phyloP scores from a whole-genome alignment of 2,329 filamentous ascomycete genomes.

The Aspergillus proliferans region DNA sequence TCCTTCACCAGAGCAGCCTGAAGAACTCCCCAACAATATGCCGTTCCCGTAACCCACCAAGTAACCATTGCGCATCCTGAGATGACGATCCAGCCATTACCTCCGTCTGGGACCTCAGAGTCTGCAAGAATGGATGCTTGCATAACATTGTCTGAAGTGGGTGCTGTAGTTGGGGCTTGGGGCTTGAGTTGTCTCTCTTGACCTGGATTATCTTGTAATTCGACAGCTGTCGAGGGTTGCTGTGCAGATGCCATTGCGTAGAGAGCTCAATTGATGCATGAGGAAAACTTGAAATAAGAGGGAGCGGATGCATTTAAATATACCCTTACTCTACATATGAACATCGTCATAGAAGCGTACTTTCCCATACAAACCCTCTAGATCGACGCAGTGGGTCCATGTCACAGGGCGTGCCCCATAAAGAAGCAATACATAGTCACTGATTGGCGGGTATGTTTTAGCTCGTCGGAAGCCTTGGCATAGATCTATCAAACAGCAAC shows the following conservation, averaged over 20 bases:
- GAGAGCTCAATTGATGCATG: background rate
- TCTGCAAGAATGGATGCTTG: constrained; percentile 43
- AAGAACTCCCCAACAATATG: constrained; percentile 56
- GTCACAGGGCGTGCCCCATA: background rate
- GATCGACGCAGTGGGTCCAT: background rate
- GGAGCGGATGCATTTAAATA: too few relatives aligned
- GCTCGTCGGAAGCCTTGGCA: background rate
- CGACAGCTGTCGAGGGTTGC: background rate
- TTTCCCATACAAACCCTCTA: background rate
- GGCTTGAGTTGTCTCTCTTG: background rate
- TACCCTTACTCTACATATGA: too few relatives aligned
- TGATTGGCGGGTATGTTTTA: background rate
- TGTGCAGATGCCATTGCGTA: background rate
- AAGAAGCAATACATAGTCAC: too few relatives aligned
- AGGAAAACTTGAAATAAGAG: too few relatives aligned
- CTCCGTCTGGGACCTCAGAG: constrained; percentile 31
- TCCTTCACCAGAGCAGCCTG: constrained; percentile 51
- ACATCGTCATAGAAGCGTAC: background rate
- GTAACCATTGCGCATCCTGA: constrained; percentile 45
- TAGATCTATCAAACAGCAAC: too few relatives aligned
- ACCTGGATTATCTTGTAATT: background rate
- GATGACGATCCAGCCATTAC: constrained; percentile 40
- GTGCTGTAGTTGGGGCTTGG: background rate
- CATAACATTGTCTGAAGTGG: constrained; percentile 27
- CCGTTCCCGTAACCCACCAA: constrained; percentile 54